Evolutionary conservation across 257 asterid genomes (phyloP).

Genomic region (Buddleja alternifolia): DNA sequence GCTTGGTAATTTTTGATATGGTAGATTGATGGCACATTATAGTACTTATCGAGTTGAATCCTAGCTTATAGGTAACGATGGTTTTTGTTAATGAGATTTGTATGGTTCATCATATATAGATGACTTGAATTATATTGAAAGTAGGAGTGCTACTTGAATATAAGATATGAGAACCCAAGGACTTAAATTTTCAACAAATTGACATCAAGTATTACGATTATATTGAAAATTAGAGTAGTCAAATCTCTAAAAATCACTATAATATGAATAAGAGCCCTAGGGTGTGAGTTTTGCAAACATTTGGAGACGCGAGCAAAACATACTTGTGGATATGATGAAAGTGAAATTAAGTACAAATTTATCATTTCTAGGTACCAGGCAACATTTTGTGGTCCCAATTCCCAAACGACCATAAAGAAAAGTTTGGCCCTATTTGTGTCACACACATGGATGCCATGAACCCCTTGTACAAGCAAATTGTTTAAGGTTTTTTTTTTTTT

Average conservation of each 20-base stretch:
- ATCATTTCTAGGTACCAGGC: conserved; percentile 13
- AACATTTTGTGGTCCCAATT: conserved; percentile 33
- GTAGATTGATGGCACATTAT: too few species aligned
- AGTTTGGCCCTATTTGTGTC: conserved; percentile 15
- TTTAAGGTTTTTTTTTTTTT: background rate
- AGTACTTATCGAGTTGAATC: too few species aligned
- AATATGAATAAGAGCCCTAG: too few species aligned
- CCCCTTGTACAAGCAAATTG: background rate
- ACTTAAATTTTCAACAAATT: background rate
- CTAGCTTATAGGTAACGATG: too few species aligned
- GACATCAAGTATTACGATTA: too few species aligned
- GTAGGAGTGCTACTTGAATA: too few species aligned
- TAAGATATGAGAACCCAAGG: background rate
- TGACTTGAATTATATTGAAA: too few species aligned
- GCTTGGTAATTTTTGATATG: too few species aligned
- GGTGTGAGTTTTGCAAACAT: background rate
- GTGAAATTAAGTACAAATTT: background rate
- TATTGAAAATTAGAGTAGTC: too few species aligned
- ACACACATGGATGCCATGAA: background rate
- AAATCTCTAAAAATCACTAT: too few species aligned
- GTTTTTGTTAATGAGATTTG: too few species aligned
- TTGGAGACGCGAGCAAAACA: background rate
- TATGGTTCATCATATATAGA: too few species aligned
- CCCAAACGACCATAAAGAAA: conserved; percentile 21
- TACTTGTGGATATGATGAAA: background rate